Base-by-base conservation (phyloP, 73 alveolate genomes). In the Halteria grandinella region DNA sequence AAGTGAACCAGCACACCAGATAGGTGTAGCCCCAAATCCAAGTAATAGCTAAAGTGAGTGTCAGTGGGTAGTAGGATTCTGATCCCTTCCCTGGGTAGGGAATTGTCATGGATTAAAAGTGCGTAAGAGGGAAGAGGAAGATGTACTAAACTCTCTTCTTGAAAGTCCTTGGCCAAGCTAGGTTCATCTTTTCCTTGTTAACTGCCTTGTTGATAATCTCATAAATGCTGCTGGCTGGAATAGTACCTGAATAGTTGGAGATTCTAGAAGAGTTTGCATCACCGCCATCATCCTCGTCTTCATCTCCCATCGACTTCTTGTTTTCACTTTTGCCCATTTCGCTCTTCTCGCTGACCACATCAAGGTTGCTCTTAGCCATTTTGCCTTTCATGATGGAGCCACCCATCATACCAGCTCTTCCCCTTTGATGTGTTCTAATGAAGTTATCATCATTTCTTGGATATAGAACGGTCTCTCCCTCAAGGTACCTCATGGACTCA, bases 1-100 rank as follows among this genome's bases (percentile, higher is more conserved):
- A 71, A 20, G 91, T 82, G 55, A 69, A 82, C 91, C 91, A 82
- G 33, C 70, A 86, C 23, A 82, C 72, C 23, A 82, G 44, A 69
- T 43, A 82, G 20, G 87, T 34, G 70, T 82, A 82, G 34, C 24
- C 36, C 69, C 62, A 82, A 25, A 82, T 82, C 91, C 91, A 82
- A 0, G 36, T 43, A 3, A 57, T 71, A 12, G 82, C 43, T 36
- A 58, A n/a, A 12, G 57, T 34, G 33, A 82, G 36, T 0, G 91
- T 72, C 58, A 82, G 70, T 14, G 91, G 91, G 48, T 82, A 82
- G 76, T 52, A 82, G 50, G 70, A 71, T 21, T 72, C 37, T 40
- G 72, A 84, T 31, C 29, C 41, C 20, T 34, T 58, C 69, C 55
- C 21, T 0, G 86, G 86, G 55, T 57, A 57, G 11, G 91, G 91